Base-by-base conservation (phyloP, 2,329 filamentous ascomycete species). In the Colletotrichum horii region DNA sequence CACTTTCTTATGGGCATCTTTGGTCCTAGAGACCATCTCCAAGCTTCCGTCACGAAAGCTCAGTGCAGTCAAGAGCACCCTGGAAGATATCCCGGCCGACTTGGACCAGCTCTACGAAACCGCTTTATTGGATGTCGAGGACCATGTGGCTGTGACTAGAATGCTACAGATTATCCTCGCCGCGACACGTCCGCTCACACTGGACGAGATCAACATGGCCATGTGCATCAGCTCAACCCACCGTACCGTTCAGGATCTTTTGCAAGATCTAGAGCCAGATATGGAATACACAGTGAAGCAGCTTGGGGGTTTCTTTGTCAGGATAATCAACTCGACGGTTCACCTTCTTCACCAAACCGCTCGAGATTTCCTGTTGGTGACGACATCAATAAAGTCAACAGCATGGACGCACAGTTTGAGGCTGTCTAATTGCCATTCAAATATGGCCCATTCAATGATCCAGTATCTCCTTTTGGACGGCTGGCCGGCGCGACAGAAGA, bases 51-150 rank as follows among this genome's bases (percentile, higher is more conserved):
- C 75, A 4, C 15, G 67, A 16, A 75, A 71, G 6, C 26, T 71
- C 1, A 71, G 75, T 9, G 48, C 58, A 4, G 48, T 75, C 14
- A 66, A 68, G 11, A 66, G 22, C 2, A 24, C 66, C 0, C 24
- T 76, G 2, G 8, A 28, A 16, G 32, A 22, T 2, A 15, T 70
- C 2, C 75, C 75, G 6, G 19, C 4, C n/a, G 24, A 48, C 3
- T 36, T 76, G 28, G 43, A 71, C 8, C 48, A 71, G 26, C 75
- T 76, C 6, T 76, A 76, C 64, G 52, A 71, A 16, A 68, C 24
- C 15, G 71, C 71, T 0, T 28, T 71, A 14, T 12, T 11, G 12
- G 16, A 6, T 11, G 52, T 71, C 15, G 36, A 32, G 9, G 38
- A 70, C 38, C 22, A 11, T 3, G 7, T 11, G 7, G 26, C 68